These are phyloP conservation scores for Porodaedalea pini DNA, from an alignment of 1,284 basidiomycete genomes.

Conservation along the genomic window DNA sequence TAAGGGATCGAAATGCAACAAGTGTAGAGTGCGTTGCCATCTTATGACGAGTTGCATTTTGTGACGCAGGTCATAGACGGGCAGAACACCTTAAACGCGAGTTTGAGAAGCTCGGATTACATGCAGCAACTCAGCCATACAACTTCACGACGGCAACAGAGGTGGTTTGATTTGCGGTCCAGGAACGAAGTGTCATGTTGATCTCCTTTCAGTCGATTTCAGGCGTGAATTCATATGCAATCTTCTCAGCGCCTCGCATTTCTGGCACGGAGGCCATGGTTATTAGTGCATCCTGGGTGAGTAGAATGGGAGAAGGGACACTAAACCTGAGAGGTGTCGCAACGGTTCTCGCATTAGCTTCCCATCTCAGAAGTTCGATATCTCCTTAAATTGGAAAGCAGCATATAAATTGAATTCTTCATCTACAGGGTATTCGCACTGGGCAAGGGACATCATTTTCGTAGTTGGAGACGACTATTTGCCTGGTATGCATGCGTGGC, in stretches of 20 bases:
- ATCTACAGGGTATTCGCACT: constrained; percentile 74
- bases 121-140: constrained; percentile 67
- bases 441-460: constrained; percentile 93
- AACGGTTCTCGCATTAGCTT: constrained; percentile 76
- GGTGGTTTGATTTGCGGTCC: constrained; percentile 30
- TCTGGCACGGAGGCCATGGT: constrained; percentile 91
- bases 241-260: constrained; percentile 78
- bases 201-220: constrained; percentile 34
- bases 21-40: constrained; percentile 60
- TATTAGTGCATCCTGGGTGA: constrained; percentile 85
- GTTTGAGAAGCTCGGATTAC: constrained; percentile 68
- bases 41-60: constrained; percentile 6
- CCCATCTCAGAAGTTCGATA: constrained; percentile 73
- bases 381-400: neutral
- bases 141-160: constrained; percentile 46
- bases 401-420: neutral
- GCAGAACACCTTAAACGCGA: constrained; percentile 54
- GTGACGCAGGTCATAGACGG: constrained; percentile 44
- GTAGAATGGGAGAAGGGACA: constrained; percentile 52
- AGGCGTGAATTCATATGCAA: constrained; percentile 82
- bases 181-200: constrained; percentile 25
- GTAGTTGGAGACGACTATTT: constrained; percentile 87
- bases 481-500: constrained; percentile 91
- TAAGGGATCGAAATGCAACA: constrained; percentile 62
- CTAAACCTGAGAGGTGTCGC: constrained; percentile 87